phyloP scores from a whole-genome alignment of 192 early-diverging fungal genomes.

The Lunasporangiospora selenospora region DNA sequence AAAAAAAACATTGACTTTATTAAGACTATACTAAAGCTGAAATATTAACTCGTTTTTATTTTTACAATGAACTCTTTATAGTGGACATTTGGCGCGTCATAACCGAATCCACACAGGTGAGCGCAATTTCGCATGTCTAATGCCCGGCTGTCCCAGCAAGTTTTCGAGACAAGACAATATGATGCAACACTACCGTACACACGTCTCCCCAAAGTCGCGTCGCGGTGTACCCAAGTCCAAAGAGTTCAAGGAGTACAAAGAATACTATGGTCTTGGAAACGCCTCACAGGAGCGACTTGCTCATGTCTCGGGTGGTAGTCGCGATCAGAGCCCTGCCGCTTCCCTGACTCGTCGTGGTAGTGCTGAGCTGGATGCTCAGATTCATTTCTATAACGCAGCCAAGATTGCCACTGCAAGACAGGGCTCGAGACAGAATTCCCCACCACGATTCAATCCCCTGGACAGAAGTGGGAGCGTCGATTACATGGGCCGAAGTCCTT shows the following conservation, averaged over 20 bases:
- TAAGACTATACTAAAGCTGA: not conserved
- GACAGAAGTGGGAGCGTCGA: slow-evolving; percentile 26
- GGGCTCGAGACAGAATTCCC: slow-evolving; percentile 35
- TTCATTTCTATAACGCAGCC: slow-evolving; percentile 12
- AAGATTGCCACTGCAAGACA: slow-evolving; percentile 32
- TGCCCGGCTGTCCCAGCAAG: slow-evolving; percentile 71
- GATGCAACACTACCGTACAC: slow-evolving; percentile 88
- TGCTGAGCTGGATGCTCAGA: too few species aligned
- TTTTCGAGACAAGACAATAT: slow-evolving; percentile 88
- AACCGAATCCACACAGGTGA: slow-evolving; percentile 86
- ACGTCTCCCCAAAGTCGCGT: slow-evolving; percentile 73
- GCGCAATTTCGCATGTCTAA: slow-evolving; percentile 75
- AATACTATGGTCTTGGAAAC: slow-evolving; percentile 9
- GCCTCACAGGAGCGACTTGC: slow-evolving; percentile 23
- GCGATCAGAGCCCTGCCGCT: slow-evolving; percentile 18
- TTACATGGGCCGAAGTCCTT: slow-evolving; percentile 11
- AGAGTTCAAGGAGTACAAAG: slow-evolving; percentile 12
- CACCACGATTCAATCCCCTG: slow-evolving; percentile 38
- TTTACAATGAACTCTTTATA: slow-evolving; percentile 10
- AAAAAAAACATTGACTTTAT: not conserved
- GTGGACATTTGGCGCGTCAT: slow-evolving; percentile 84
- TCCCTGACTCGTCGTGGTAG: too few species aligned
- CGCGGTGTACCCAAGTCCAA: slow-evolving; percentile 44
- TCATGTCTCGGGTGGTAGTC: not conserved
- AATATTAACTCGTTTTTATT: not conserved